phyloP scores from a whole-genome alignment of 2,329 filamentous ascomycete genomes.

The Fusarium bactridioides region DNA sequence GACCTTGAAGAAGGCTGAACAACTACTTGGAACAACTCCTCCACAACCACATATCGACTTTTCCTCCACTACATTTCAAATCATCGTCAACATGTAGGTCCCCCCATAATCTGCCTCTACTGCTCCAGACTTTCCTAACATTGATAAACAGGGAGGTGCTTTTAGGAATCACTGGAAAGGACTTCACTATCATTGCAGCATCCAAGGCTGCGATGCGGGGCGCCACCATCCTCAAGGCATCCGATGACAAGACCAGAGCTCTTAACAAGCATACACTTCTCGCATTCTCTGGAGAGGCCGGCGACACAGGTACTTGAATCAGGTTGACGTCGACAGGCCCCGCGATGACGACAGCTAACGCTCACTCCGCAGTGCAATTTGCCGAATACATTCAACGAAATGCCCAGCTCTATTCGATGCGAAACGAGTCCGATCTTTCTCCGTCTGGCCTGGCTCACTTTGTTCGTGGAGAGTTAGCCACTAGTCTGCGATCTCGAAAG shows the following conservation, averaged over 20 bases:
- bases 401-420: slow-evolving; percentile 97
- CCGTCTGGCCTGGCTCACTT: slow-evolving; percentile 91
- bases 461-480: slow-evolving; percentile 91
- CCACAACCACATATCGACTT: slow-evolving; percentile 27
- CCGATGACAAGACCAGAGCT: slow-evolving; percentile 93
- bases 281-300: slow-evolving; percentile 94
- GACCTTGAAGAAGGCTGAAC: slow-evolving; percentile 37
- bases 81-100: slow-evolving; percentile 38
- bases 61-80: slow-evolving; percentile 18
- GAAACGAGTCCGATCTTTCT: slow-evolving; percentile 91
- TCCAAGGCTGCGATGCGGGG: slow-evolving; percentile 99
- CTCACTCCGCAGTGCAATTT: slow-evolving; percentile 80
- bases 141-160: slow-evolving; percentile 82
- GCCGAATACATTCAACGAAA: slow-evolving; percentile 99
- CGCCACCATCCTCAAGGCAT: slow-evolving; percentile 91
- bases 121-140: slow-evolving; percentile 21
- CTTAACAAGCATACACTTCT: slow-evolving; percentile 95
- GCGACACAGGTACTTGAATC: slow-evolving; percentile 77
- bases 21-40: slow-evolving; percentile 24
- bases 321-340: neutral
- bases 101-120: slow-evolving; percentile 16
- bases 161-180: slow-evolving; percentile 97
- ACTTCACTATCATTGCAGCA: slow-evolving; percentile 97
- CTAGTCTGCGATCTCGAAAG: slow-evolving; percentile 87
- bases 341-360: slow-evolving; percentile 35